phyloP scores from a whole-genome alignment of 306 rosid species.

The Potentilla sterilis region DNA sequence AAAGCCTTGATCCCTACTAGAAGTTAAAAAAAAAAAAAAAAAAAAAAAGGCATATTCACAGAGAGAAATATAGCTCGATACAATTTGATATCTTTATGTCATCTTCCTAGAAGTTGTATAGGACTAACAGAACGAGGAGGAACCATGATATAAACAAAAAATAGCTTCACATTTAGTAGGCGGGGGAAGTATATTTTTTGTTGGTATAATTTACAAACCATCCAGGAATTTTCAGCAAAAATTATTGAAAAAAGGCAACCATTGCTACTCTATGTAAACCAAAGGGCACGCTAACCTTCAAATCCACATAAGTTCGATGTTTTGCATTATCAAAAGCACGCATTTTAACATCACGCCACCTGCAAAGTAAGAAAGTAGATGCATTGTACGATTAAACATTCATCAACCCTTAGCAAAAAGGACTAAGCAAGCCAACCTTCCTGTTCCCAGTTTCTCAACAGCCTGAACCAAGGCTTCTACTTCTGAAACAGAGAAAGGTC shows the following conservation, averaged over 20 bases:
- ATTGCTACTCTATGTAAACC: neutral
- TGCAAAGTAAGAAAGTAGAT: constrained; percentile 15
- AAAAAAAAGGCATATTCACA: neutral
- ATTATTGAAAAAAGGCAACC: neutral
- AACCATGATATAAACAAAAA: neutral
- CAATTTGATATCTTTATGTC: neutral
- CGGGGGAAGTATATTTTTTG: neutral
- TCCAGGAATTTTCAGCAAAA: neutral
- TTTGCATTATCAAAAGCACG: constrained; percentile 62
- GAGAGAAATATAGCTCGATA: neutral
- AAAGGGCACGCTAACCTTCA: constrained; percentile 49
- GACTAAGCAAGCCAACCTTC: constrained; percentile 47
- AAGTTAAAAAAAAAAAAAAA: no score
- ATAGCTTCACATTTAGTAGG: neutral
- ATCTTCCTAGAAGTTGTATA: neutral
- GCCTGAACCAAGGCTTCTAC: constrained; percentile 80
- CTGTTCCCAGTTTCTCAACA: constrained; percentile 83
- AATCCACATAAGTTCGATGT: constrained; percentile 73
- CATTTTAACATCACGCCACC: constrained; percentile 75
- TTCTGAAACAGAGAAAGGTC: constrained; percentile 79
- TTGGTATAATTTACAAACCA: neutral
- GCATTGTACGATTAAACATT: neutral
- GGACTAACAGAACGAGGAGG: neutral
- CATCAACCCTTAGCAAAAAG: neutral
- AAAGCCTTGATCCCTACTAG: neutral